Evolutionary conservation across 805 yeast species (phyloP), one percentile per base, ranked within the genome.

Genomic region (Wickerhamiella domercqiae): DNA sequence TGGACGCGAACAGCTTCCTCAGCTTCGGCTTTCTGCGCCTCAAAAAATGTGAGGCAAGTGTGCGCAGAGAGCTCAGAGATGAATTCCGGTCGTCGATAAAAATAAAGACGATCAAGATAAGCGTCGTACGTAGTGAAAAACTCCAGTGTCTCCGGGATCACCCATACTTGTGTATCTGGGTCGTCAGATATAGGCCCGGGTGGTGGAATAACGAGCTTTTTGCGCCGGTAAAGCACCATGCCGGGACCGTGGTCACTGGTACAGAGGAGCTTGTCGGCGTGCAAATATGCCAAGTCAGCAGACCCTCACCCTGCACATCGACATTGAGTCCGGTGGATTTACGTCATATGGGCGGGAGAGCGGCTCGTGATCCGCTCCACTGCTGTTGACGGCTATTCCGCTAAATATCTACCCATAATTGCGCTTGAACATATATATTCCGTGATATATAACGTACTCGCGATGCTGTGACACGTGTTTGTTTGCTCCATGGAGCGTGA

Each of bases 41-140:
- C 93, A 55, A 86, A 86, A 55, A 71, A 90, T 1, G 95, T 82
- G 40, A 87, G 66, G 50, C 93, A 78, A 14, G 95, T 78, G 50
- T 83, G 81, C 11, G 98, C 98, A 0, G 96, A 82, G 35, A 87
- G 78, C 59, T 90, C 98, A 61, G 97, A 90, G 9, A 84, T 90
- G 59, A 90, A 90, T 55, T 82, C 80, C 47, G 73, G 74, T 43
- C 55, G 59, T 34, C 41, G 47, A 48, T 61, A 61, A 44, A 58
- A 61, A 45, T 61, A 64, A 49, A 60, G 45, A 9, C 60, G 52
- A 17, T 60, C 60, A 35, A 90, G 61, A 50, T 82, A 87, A 7
- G 75, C 83, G 38, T 78, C 81, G 55, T 90, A 87, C 4, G 64
- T 63, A 11, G 62, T 47, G 55, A 84, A 90, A 83, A 93, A 87